A percentile compares a stretch with the other conserved stretches of the same genome.
Evolutionary conservation across 345 rosid species (phyloP).

Genomic region (Boechera divaricarpa): DNA sequence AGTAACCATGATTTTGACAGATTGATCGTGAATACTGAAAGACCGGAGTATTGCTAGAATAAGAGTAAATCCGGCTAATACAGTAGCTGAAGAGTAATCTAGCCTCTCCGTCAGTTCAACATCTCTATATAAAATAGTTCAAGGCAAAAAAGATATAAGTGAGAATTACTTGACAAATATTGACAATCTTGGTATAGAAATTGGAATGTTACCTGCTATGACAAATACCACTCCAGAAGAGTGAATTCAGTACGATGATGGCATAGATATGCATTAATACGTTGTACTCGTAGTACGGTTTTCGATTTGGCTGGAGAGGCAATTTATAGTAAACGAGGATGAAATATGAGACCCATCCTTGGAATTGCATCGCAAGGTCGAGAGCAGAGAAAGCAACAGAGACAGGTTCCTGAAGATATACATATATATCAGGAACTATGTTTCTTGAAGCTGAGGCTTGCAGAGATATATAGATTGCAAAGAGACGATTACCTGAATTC

Average conservation of each 20-base stretch:
- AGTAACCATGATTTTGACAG: slow-evolving; percentile 83
- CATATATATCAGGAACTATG: slow-evolving; percentile 3
- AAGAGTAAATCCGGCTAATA: slow-evolving; percentile 69
- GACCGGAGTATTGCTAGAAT: slow-evolving; percentile 72
- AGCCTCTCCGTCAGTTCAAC: slow-evolving; percentile 85
- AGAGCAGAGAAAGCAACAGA: slow-evolving; percentile 85
- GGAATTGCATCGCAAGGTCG: slow-evolving; percentile 81
- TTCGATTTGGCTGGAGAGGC: slow-evolving; percentile 66
- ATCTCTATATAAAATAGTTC: slow-evolving; percentile 55
- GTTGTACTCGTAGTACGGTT: slow-evolving; percentile 76
- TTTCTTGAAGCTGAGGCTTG: slow-evolving; percentile 12
- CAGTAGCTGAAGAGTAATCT: slow-evolving; percentile 80
- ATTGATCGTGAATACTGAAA: slow-evolving; percentile 71
- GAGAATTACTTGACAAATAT: neutral
- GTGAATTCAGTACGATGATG: slow-evolving; percentile 74
- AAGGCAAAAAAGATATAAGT: slow-evolving; percentile 26
- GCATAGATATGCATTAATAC: slow-evolving; percentile 78
- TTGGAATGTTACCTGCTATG: slow-evolving; percentile 65
- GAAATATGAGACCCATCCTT: slow-evolving; percentile 90
- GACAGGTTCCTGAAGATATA: slow-evolving; percentile 67
- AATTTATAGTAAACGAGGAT: slow-evolving; percentile 80
- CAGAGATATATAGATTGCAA: neutral
- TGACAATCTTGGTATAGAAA: neutral
- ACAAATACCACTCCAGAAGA: slow-evolving; percentile 90
- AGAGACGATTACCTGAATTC: slow-evolving; percentile 62